Evolutionary conservation across 176 grass and related monocot species (phyloP).

Genomic region (Zoysia japonica): DNA sequence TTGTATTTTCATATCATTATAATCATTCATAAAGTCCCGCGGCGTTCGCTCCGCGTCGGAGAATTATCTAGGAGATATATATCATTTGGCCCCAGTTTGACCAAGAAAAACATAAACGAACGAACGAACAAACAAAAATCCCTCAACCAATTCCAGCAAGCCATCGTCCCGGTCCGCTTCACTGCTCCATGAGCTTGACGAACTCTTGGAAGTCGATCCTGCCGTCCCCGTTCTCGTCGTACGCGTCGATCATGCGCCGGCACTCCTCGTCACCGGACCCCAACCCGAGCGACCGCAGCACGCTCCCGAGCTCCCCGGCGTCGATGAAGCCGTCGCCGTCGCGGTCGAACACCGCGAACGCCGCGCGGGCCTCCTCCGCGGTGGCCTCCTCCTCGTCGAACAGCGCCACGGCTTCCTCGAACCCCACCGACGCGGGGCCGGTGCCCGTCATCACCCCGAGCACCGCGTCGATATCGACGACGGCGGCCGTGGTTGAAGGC

Average conservation of each 20-base stretch:
- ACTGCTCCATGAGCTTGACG: conserved; percentile 59
- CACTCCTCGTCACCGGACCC: conserved; percentile 44
- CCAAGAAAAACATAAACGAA: too few species aligned
- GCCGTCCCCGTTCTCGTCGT: conserved; percentile 72
- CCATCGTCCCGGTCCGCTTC: neutral
- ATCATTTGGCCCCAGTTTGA: too few species aligned
- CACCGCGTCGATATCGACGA: conserved; percentile 43
- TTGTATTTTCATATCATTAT: too few species aligned
- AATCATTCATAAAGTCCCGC: too few species aligned
- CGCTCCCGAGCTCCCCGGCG: too few species aligned
- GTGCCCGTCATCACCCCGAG: conserved; percentile 41
- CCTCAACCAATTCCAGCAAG: neutral
- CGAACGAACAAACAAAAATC: too few species aligned
- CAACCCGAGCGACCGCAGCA: neutral
- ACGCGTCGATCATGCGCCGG: conserved; percentile 65
- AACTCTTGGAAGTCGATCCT: conserved; percentile 80
- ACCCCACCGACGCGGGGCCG: conserved; percentile 24
- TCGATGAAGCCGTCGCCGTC: too few species aligned
- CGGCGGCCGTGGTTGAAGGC: too few species aligned
- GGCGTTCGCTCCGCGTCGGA: too few species aligned
- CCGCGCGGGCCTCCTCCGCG: conserved; percentile 57
- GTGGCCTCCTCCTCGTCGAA: conserved; percentile 78
- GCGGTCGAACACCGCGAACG: neutral
- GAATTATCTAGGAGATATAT: too few species aligned
- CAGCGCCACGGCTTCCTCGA: conserved; percentile 59